Conservation (phyloP, 2,329 filamentous ascomycete species). For the Bimuria novae-zelandiae region DNA sequence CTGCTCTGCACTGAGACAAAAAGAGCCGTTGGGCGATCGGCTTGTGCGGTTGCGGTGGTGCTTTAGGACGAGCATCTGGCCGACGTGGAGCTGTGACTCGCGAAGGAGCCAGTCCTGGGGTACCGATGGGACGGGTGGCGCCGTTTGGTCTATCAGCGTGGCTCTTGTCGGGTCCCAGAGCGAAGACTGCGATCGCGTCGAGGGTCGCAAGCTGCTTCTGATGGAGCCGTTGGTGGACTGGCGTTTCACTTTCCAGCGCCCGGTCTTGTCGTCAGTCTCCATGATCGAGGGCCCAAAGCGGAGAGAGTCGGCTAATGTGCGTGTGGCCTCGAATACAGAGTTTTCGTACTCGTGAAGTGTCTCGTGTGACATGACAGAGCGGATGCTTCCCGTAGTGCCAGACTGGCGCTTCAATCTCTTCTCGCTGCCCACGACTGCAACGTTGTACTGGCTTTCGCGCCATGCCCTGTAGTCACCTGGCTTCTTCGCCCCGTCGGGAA, state of each 20-base stretch:
- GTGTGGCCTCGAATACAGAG: slow-evolving; percentile 38
- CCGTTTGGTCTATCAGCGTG: slow-evolving; percentile 17
- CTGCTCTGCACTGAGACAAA: neutral
- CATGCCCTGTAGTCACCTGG: slow-evolving; percentile 33
- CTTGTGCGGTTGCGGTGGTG: neutral
- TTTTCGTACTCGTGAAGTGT: slow-evolving; percentile 35
- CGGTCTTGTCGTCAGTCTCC: slow-evolving; percentile 37
- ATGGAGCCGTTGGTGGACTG: slow-evolving; percentile 21
- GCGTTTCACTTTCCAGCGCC: slow-evolving; percentile 40
- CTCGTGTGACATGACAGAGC: slow-evolving; percentile 24
- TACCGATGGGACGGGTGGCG: slow-evolving; percentile 33
- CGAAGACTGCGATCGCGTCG: slow-evolving; percentile 18
- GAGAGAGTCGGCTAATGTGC: slow-evolving; percentile 40
- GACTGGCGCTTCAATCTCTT: slow-evolving; percentile 26
- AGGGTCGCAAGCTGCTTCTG: slow-evolving; percentile 15
- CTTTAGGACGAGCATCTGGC: slow-evolving; percentile 11
- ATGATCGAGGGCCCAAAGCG: slow-evolving; percentile 38
- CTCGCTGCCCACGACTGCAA: slow-evolving; percentile 27
- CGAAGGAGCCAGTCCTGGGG: slow-evolving; percentile 33
- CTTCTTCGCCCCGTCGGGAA: slow-evolving; percentile 70
- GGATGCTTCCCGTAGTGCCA: neutral
- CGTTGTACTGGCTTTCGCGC: slow-evolving; percentile 23
- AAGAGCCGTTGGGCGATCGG: slow-evolving; percentile 1
- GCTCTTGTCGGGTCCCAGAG: slow-evolving; percentile 25
- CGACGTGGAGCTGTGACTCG: slow-evolving; percentile 20